Evolutionary conservation across 352 stramenopile species (phyloP).

Genomic region (Phytophthora lateralis): DNA sequence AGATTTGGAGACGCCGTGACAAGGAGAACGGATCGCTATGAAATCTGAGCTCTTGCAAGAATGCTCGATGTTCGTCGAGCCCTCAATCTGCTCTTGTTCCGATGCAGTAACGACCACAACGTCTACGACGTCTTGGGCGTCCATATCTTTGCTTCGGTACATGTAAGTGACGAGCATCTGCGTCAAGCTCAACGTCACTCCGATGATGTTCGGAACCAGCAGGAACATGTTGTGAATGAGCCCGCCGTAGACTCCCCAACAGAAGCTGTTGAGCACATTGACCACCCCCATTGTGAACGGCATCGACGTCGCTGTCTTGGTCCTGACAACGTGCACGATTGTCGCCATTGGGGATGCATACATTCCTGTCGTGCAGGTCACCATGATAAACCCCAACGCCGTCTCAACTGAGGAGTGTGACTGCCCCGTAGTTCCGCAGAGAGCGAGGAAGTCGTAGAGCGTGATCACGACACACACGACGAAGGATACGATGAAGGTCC

Average conservation of each 20-base stretch:
- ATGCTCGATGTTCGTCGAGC: too few relatives aligned
- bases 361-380: slow-evolving; percentile 47
- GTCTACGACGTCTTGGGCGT: neutral
- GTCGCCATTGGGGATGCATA: slow-evolving; percentile 61
- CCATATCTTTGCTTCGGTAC: slow-evolving; percentile 27
- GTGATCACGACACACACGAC: slow-evolving; percentile 23
- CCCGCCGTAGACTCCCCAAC: slow-evolving; percentile 23
- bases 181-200: slow-evolving; percentile 31
- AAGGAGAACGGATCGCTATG: slow-evolving; percentile 13
- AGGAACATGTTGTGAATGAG: slow-evolving; percentile 39
- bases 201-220: slow-evolving; percentile 41
- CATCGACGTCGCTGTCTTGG: slow-evolving; percentile 30
- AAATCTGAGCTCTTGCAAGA: slow-evolving; percentile 5
- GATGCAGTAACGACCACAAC: neutral
- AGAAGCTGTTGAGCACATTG: slow-evolving; percentile 30
- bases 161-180: slow-evolving; percentile 52
- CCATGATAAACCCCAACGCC: slow-evolving; percentile 46
- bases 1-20: neutral
- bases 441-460: slow-evolving; percentile 36
- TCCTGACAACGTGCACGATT: slow-evolving; percentile 36
- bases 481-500: slow-evolving; percentile 9
- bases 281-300: slow-evolving; percentile 30
- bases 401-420: slow-evolving; percentile 27
- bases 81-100: too few relatives aligned
- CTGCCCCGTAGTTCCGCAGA: slow-evolving; percentile 29